phyloP scores from a whole-genome alignment of 306 rosid genomes.

The Cajanus cajan region DNA sequence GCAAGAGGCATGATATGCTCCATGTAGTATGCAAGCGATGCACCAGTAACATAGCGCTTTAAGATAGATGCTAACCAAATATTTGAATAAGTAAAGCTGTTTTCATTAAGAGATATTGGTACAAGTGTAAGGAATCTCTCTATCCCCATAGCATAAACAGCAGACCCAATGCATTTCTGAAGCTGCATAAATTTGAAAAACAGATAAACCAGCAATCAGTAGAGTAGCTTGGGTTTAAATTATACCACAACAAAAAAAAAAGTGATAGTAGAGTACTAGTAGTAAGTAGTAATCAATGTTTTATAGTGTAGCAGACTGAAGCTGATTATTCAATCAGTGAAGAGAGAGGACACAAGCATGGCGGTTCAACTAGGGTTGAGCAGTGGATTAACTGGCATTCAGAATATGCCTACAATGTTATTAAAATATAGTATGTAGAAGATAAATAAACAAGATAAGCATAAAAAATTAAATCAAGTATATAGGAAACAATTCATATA shows the following conservation, averaged over 20 bases:
- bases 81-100: constrained; percentile 51
- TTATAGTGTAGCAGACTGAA: neutral
- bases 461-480: neutral
- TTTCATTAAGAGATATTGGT: constrained; percentile 64
- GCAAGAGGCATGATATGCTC: constrained; percentile 84
- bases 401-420: neutral
- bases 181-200: constrained; percentile 52
- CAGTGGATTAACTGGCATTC: neutral
- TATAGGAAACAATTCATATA: neutral
- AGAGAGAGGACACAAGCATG: neutral
- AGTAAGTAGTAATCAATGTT: neutral
- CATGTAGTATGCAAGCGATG: constrained; percentile 75
- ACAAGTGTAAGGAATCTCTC: constrained; percentile 66
- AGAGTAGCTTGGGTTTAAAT: neutral
- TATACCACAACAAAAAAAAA: neutral
- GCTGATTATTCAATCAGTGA: neutral
- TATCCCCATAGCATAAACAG: constrained; percentile 83
- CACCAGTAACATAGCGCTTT: constrained; percentile 64
- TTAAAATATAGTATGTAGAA: neutral
- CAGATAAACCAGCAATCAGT: constrained; percentile 21
- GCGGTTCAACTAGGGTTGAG: neutral
- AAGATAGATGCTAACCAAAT: constrained; percentile 82
- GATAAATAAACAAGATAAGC: neutral
- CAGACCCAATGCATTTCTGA: constrained; percentile 80
- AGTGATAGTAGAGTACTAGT: neutral